phyloP scores from a whole-genome alignment of 495 filamentous ascomycete genomes.

The Aspergillus mulundensis region DNA sequence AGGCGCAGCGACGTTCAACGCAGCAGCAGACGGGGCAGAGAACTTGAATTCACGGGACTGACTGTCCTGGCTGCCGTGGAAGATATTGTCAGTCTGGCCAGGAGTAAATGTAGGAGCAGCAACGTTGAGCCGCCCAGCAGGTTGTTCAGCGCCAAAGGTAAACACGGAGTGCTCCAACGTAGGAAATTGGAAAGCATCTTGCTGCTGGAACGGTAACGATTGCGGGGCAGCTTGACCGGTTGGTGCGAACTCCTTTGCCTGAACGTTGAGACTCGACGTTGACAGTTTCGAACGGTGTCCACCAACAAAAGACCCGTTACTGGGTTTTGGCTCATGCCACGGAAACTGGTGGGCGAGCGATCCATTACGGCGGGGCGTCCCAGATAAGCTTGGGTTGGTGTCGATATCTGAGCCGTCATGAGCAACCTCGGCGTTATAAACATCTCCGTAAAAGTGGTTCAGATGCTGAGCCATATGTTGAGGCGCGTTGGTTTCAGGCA shows the following conservation, averaged over 20 bases:
- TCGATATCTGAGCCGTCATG: conserved; percentile 66
- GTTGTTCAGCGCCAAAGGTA: conserved; percentile 30
- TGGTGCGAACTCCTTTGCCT: conserved; percentile 84
- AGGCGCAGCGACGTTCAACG: conserved; percentile 79
- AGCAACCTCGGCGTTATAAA: conserved; percentile 32
- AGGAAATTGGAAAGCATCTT: conserved; percentile 52
- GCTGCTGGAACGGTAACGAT: conserved; percentile 50
- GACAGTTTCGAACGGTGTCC: conserved; percentile 62
- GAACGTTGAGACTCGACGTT: conserved; percentile 76
- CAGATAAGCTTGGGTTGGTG: conserved; percentile 71
- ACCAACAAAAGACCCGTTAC: conserved; percentile 31
- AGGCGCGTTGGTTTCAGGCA: conserved; percentile 24
- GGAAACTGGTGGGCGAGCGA: conserved; percentile 29
- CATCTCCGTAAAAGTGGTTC: conserved; percentile 35
- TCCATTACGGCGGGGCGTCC: conserved; percentile 51
- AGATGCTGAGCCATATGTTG: conserved; percentile 32
- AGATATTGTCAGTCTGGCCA: conserved; percentile 27
- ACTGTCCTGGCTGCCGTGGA: conserved; percentile 13
- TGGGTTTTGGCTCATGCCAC: conserved; percentile 41
- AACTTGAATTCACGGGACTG: conserved; percentile 66
- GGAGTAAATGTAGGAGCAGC: conserved; percentile 70
- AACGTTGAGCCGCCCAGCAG: conserved; percentile 53
- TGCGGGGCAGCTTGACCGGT: conserved; percentile 56
- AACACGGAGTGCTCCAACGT: conserved; percentile 28
- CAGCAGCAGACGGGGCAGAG: conserved; percentile 48